Base-by-base conservation (phyloP, 169 alveolate genomes). In the Plasmodium gonderi region DNA sequence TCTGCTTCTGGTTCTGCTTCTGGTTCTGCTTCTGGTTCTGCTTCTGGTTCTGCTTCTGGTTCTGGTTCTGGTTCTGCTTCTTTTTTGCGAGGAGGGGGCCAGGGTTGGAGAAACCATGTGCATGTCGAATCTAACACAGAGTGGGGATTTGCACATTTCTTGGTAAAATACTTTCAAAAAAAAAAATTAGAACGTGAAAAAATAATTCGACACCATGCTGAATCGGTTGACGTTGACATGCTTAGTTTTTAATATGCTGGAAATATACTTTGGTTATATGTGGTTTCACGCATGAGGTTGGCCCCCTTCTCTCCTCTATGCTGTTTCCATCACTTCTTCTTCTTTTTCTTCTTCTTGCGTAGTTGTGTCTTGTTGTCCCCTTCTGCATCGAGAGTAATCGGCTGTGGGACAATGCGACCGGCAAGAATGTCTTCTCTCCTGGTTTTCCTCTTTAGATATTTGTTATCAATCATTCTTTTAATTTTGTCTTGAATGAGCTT, bases 401-500 rank as follows among this genome's bases (percentile, higher is more conserved):
- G 23, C 42, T 42, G 23, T 4, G 54, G n/a, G 31, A 31, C 26
- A 8, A 54, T 9, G 45, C 44, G 42, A 2, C 79, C 64, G 9
- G 91, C 23, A 12, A 29, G 75, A 1, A 11, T 64, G 8, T 90
- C 82, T 33, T 90, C 91, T 8, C 94, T 77, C 33, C 31, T 78
- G 17, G 49, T 77, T 78, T 90, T 90, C 29, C 94, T 31, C 44
- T 90, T 77, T 17, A 77, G 65, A 40, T 90, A 90, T 49, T 90
- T 90, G 14, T 54, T 44, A 3, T 78, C 49, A 17, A 90, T 90
- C 94, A 90, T 90, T 65, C 20, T 14, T 49, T 68, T 47, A 44
- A 90, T 90, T 69, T 78, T 76, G 0, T 36, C 49, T 1, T 90
- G 90, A n/a, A 90, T 90, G 49, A 31, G 17, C 40, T 76, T 67